A percentile compares a stretch with the other conserved stretches of the same genome.
Evolutionary conservation across 768 basidiomycete genomes (phyloP).

Genomic region (Tulasnella sp.): DNA sequence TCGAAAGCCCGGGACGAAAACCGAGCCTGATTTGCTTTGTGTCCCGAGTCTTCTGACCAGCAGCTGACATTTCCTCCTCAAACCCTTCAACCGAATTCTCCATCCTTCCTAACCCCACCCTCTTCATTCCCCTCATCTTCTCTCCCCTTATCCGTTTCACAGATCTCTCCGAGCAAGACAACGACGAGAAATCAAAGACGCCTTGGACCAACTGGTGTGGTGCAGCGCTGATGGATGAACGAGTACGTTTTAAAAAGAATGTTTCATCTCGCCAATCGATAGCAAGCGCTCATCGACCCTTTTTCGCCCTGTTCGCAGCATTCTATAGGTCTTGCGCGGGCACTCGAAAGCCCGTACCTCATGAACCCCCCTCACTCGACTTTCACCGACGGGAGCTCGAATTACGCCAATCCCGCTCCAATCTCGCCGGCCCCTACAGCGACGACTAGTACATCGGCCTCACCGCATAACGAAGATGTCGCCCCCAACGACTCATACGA

Average conservation of each 20-base stretch:
- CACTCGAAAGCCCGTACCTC: constrained; percentile 8
- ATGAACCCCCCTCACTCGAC: constrained; percentile 12
- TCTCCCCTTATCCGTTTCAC: constrained; percentile 5
- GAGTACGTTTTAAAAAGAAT: constrained; percentile 50
- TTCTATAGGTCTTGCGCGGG: neutral
- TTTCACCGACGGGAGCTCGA: neutral
- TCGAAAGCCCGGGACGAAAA: neutral
- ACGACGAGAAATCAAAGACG: constrained; percentile 73
- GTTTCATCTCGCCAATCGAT: constrained; percentile 56
- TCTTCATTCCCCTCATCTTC: neutral
- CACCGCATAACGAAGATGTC: constrained; percentile 2
- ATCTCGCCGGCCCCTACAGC: neutral
- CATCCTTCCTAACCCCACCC: constrained; percentile 8
- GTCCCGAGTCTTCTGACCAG: constrained; percentile 1
- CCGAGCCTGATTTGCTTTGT: neutral
- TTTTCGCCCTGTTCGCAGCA: constrained; percentile 8
- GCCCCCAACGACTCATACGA: neutral
- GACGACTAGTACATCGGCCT: neutral
- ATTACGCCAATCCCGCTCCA: constrained; percentile 11
- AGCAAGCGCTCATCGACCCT: constrained; percentile 56
- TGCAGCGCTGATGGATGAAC: constrained; percentile 59
- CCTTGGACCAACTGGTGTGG: constrained; percentile 90
- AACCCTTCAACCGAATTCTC: constrained; percentile 12
- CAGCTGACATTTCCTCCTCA: neutral
- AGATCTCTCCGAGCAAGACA: constrained; percentile 59